Conservation (phyloP, 2,329 filamentous ascomycete genomes). For the Proliferodiscus dingleyae region DNA sequence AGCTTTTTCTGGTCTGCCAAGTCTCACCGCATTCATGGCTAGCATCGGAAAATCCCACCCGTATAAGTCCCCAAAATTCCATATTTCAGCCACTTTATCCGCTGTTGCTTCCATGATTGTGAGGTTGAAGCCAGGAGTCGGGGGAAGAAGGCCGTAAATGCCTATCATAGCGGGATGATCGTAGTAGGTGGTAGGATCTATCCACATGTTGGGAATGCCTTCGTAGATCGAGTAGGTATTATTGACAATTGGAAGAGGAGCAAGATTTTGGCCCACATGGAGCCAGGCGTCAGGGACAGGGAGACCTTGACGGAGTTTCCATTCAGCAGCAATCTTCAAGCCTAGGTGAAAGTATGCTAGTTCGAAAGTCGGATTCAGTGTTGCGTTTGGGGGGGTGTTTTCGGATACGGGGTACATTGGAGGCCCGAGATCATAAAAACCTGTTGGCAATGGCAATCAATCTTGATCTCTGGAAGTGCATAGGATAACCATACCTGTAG, state of each 20-base stretch:
- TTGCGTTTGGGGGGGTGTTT: constrained; percentile 53
- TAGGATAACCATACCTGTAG: constrained; percentile 34
- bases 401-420: constrained; percentile 50
- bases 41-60: constrained; percentile 45
- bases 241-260: constrained; percentile 46
- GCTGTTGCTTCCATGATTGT: constrained; percentile 35
- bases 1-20: constrained; percentile 39
- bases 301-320: constrained; percentile 46
- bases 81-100: constrained; percentile 36
- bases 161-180: constrained; percentile 44
- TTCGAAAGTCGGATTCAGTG: constrained; percentile 56
- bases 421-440: constrained; percentile 47
- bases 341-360: constrained; percentile 58
- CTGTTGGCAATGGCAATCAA: not conserved
- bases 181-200: constrained; percentile 34
- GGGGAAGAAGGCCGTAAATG: constrained; percentile 40
- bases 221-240: constrained; percentile 52
- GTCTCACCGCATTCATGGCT: constrained; percentile 40
- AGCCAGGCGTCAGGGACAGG: constrained; percentile 42
- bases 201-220: constrained; percentile 42
- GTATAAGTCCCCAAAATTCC: constrained; percentile 39
- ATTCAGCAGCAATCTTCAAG: constrained; percentile 47
- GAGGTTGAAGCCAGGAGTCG: constrained; percentile 35
- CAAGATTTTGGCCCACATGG: constrained; percentile 46
- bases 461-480: too few species aligned